Base-by-base conservation (phyloP, 805 yeast genomes). In the Zygosaccharomyces lentus region DNA sequence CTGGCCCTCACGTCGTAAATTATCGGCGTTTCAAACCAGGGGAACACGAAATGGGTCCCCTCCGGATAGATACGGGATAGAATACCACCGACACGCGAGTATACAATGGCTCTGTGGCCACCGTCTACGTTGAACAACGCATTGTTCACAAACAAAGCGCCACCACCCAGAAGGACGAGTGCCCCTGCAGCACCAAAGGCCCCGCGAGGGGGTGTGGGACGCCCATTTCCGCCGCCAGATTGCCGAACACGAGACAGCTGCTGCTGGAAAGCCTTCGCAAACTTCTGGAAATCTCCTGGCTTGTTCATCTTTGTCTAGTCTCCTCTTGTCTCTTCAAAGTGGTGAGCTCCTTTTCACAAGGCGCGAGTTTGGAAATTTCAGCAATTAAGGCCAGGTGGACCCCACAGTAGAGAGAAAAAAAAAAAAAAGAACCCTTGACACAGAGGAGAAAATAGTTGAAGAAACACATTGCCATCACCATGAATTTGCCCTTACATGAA, bases 31-130 rank as follows among this genome's bases (percentile, higher is more conserved):
- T 93, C 97, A 45, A 93, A 69, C 90, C 97, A 90, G 34, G 99
- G 99, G 53, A 91, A 73, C 41, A 88, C 83, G 56, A 93, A 74
- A 70, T 93, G 99, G 1, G 99, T 93, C 56, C 99, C 99, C 72
- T 93, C 99, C 39, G 79, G 79, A 65, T 82, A 88, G 53, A 93
- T 87, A 49, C 74, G 77, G 13, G 90, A 81, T 62, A 81, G 85
- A 39, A 93, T 82, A 63, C 99, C 99, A 41, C 80, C 76, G 23
- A 89, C 41, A 63, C 99, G 81, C 21, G 95, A 88, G 66, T 93
- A 93, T 31, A 93, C 78, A 61, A 93, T 90, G 13, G 97, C 99
- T 64, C 99, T 77, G 68, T 91, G 98, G 69, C 99, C 99, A 80
- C 99, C 99, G 68, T 93, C 98, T 49, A 93, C 99, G 64, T 83